Evolutionary conservation across 2,329 filamentous ascomycete genomes (phyloP), one percentile per base, ranked within the genome.

Genomic region (Aureobasidium uvarum): DNA sequence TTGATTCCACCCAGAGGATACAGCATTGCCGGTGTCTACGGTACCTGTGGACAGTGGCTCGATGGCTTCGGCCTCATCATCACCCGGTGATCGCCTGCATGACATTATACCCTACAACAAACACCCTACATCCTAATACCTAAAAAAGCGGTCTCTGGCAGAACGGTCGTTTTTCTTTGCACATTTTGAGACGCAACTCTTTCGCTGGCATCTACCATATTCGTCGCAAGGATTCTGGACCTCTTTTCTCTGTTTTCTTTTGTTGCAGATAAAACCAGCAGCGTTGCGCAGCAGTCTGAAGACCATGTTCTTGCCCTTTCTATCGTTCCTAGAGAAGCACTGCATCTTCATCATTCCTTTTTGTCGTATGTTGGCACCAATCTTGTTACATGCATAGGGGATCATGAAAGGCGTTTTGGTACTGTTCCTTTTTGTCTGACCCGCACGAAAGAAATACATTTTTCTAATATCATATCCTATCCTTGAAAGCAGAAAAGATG

Each of bases 1-100:
- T 82, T 99, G 67, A 90, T 98, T 70, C 92, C 94, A 60, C 95
- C 95, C 13, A 84, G 90, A 70, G 94, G 94, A 56, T 97, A 95
- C 78, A 91, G 84, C 69, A 89, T 98, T 73, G 93, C 90, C 67
- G 95, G 95, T 66, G 84, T 98, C 68, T 89, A 91, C 13, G 95
- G 95, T 65, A 91, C 90, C 60, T 91, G 87, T 72, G 92, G 84
- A 43, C 75, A 84, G 56, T 96, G 91, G 91, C 80, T 97, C 25
- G 92, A 96, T 75, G 90, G 90, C 4, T 91, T 97, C 75, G 89
- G 90, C 10, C 81, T 96, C 65, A 87, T 98, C 72, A 90, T 92
- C 71, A 86, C 86, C 55, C 83, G 87, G 71, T 91, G 48, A 51
- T n/a, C 18, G 7, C 31, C 48, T 25, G 16, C 16, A n/a, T n/a